These are phyloP conservation scores for Rubia yunnanensis DNA, from an alignment of 257 asterid species.

Conservation along the genomic window DNA sequence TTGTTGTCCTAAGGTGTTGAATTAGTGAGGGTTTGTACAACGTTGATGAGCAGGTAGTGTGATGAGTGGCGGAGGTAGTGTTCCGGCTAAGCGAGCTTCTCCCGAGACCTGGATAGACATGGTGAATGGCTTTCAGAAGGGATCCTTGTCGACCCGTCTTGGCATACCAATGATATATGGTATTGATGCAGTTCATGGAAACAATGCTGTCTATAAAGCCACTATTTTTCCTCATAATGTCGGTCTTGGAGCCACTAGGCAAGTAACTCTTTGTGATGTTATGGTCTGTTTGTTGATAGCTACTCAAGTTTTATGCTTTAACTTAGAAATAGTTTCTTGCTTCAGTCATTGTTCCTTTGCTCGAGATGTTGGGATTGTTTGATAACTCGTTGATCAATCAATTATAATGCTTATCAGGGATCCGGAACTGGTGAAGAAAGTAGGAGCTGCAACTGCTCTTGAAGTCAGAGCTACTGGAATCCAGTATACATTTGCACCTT, in stretches of 20 bases:
- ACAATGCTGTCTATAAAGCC: constrained; percentile 23
- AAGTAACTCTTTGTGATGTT: constrained; percentile 6
- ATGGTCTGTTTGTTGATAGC: not conserved
- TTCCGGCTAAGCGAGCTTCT: constrained; percentile 28
- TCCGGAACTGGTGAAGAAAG: constrained; percentile 44
- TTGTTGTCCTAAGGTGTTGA: not conserved
- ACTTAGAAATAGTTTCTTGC: not conserved
- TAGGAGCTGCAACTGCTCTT: constrained; percentile 71
- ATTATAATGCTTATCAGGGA: constrained; percentile 29
- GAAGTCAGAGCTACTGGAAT: constrained; percentile 70
- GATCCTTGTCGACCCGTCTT: constrained; percentile 32
- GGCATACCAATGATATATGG: constrained; percentile 34
- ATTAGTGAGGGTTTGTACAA: not conserved
- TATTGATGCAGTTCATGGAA: constrained; percentile 38
- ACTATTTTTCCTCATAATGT: constrained; percentile 35
- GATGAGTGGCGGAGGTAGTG: constrained; percentile 30
- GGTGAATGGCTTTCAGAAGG: constrained; percentile 31
- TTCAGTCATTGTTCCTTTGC: not conserved
- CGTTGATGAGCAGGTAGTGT: constrained; percentile 21
- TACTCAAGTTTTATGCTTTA: not conserved
- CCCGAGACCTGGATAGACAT: constrained; percentile 31
- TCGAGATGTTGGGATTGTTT: not conserved
- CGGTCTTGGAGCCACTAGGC: constrained; percentile 44
- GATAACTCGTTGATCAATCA: not conserved
- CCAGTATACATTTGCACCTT: constrained; percentile 56